Percentiles rank a stretch among this genome's conserved stretches.
These are phyloP conservation scores for Claviceps quebecensis DNA, from an alignment of 2,329 filamentous ascomycete species.

Conservation along the genomic window DNA sequence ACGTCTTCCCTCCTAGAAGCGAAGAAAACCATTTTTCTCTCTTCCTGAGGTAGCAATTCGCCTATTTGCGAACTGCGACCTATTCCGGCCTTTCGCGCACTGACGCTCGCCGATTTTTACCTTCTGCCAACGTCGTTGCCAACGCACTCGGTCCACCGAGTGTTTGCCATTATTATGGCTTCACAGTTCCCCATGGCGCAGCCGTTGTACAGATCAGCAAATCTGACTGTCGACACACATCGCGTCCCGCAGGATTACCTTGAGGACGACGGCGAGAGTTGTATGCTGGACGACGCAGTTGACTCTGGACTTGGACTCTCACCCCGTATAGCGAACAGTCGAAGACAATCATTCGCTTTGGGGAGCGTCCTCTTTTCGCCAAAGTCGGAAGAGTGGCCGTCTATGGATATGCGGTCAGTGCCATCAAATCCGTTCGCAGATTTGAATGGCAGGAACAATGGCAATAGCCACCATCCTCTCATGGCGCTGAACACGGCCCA, in stretches of 20 bases:
- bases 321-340: slow-evolving; percentile 46
- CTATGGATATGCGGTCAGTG: slow-evolving; percentile 50
- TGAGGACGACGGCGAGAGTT: slow-evolving; percentile 45
- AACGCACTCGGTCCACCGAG: neutral
- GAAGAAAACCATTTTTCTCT: neutral
- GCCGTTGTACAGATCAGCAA: slow-evolving; percentile 34
- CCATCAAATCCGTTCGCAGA: slow-evolving; percentile 49
- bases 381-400: slow-evolving; percentile 50
- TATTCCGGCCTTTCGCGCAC: neutral
- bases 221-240: slow-evolving; percentile 39
- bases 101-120: neutral
- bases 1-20: neutral
- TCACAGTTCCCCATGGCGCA: slow-evolving; percentile 33
- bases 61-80: neutral
- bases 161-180: slow-evolving; percentile 28
- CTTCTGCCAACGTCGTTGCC: neutral
- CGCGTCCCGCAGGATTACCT: slow-evolving; percentile 39
- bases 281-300: slow-evolving; percentile 42
- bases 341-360: slow-evolving; percentile 49
- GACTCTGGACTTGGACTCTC: slow-evolving; percentile 51
- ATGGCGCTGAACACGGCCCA: slow-evolving; percentile 45
- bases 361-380: slow-evolving; percentile 45
- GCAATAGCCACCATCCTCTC: slow-evolving; percentile 50
- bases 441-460: slow-evolving; percentile 33
- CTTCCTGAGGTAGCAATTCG: neutral